Evolutionary conservation across 2,329 filamentous ascomycete genomes (phyloP), one percentile per base, ranked within the genome.

Genomic region (Proliferodiscus dingleyae): DNA sequence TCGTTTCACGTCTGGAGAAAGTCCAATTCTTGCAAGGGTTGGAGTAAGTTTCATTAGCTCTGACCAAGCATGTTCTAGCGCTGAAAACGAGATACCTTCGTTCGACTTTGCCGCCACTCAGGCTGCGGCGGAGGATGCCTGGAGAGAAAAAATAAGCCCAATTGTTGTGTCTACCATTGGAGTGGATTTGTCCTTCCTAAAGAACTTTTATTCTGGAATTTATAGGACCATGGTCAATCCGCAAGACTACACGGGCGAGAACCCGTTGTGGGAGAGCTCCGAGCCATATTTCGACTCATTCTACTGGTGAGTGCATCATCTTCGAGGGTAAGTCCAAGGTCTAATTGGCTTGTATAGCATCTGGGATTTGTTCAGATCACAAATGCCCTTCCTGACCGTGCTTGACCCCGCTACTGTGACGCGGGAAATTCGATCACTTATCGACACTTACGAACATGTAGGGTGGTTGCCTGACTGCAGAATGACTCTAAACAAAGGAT

Each of bases 211-310:
- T 70, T 85, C 79, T 37, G 83, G 81, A 3, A 74, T 83, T 15
- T 87, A 87, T 60, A 70, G 83, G 10, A 75, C 79, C 2, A 78
- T 86, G 74, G 77, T 87, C 51, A 81, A 77, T 41, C 83, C 83
- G 2, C 83, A 87, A 55, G 83, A 87, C 53, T 86, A 86, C 53
- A 87, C 83, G 0, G 81, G 81, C 0, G 84, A 88, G 59, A 88
- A 87, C 43, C 81, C 82, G 1, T 59, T 80, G 0, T 88, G 83
- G 81, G 53, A 74, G 3, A 81, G 75, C 37, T 69, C 68, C 1
- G 81, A 85, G 61, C 83, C 83, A 1, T 87, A 87, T 57, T 88
- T 83, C 58, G 84, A 88, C 61, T 85, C 81, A 0, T 87, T 83
- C 55, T 61, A 61, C 26, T 61, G 58, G 53, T 55, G 41, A 32